Conservation (phyloP, 2,329 filamentous ascomycete species). For the Neoscytalidium dimidiatum region DNA sequence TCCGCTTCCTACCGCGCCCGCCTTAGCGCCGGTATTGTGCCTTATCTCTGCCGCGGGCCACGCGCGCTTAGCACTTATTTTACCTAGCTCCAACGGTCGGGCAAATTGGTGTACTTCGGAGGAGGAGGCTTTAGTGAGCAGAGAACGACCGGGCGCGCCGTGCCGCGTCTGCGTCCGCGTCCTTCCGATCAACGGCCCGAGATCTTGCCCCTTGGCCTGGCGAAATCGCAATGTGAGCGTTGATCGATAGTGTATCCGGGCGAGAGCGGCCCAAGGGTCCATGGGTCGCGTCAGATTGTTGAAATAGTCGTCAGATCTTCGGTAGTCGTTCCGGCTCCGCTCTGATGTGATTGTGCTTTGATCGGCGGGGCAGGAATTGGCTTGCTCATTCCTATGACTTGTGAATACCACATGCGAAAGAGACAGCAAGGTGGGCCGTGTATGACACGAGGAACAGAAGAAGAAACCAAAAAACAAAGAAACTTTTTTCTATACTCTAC, state of each 20-base stretch:
- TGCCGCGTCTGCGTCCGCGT: not conserved
- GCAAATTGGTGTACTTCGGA: not conserved
- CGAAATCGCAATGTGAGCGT: not conserved
- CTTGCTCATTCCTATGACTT: too few species aligned
- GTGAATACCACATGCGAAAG: too few species aligned
- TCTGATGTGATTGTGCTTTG: not conserved
- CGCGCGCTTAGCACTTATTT: not conserved
- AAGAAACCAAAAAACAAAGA: not conserved
- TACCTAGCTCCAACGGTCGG: not conserved
- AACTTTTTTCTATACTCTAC: not conserved
- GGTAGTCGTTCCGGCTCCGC: not conserved
- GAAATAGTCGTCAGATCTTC: not conserved
- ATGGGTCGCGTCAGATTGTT: too few species aligned
- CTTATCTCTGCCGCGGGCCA: not conserved
- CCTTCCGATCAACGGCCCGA: constrained; percentile 9
- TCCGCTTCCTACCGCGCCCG: not conserved
- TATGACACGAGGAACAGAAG: not conserved
- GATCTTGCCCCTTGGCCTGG: not conserved
- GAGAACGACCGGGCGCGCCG: too few species aligned
- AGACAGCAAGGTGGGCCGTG: not conserved
- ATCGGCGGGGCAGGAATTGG: too few species aligned
- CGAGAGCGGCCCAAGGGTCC: not conserved
- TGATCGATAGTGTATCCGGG: not conserved
- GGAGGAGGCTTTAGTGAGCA: too few species aligned
- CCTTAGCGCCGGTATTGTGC: not conserved